phyloP scores from a whole-genome alignment of 1,139 yeast species.

The Taphrina confusa region DNA sequence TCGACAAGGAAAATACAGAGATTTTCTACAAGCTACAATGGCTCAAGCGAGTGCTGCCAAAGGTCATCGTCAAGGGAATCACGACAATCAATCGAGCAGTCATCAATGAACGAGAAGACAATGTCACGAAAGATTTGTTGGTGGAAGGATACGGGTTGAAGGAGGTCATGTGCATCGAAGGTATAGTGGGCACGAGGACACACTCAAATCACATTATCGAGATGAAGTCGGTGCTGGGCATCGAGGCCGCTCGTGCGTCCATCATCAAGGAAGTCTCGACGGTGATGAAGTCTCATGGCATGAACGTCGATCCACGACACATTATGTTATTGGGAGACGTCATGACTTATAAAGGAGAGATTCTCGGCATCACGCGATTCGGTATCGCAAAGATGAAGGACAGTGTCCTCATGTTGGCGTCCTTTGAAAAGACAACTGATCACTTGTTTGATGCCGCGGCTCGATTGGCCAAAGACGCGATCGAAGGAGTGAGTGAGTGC shows the following conservation, averaged over 20 bases:
- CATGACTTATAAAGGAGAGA: conserved; percentile 98
- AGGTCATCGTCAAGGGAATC: conserved; percentile 87
- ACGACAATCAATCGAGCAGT: conserved; percentile 93
- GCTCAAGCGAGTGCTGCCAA: conserved; percentile 79
- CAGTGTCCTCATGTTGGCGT: conserved; percentile 92
- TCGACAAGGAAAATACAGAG: conserved; percentile 57
- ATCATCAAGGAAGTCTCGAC: conserved; percentile 93
- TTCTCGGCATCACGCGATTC: conserved; percentile 94
- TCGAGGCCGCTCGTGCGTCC: conserved; percentile 94
- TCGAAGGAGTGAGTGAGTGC: conserved; percentile 98
- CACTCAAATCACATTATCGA: conserved; percentile 90
- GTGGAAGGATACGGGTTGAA: conserved; percentile 98
- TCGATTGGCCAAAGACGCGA: conserved; percentile 91
- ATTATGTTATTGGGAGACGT: conserved; percentile 96
- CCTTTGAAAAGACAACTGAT: conserved; percentile 97
- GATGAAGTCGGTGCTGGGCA: conserved; percentile 85
- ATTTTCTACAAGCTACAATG: conserved; percentile 87
- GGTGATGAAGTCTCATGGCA: conserved; percentile 98
- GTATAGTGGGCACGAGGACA: conserved; percentile 86
- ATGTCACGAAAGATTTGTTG: conserved; percentile 50
- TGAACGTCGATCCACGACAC: conserved; percentile 99
- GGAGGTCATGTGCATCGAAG: conserved; percentile 96
- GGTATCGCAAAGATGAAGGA: conserved; percentile 99
- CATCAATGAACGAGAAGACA: conserved; percentile 68
- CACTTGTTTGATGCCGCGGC: conserved; percentile 98